phyloP scores from a whole-genome alignment of 1,139 yeast species.

The Yamadazyma diddensiae region DNA sequence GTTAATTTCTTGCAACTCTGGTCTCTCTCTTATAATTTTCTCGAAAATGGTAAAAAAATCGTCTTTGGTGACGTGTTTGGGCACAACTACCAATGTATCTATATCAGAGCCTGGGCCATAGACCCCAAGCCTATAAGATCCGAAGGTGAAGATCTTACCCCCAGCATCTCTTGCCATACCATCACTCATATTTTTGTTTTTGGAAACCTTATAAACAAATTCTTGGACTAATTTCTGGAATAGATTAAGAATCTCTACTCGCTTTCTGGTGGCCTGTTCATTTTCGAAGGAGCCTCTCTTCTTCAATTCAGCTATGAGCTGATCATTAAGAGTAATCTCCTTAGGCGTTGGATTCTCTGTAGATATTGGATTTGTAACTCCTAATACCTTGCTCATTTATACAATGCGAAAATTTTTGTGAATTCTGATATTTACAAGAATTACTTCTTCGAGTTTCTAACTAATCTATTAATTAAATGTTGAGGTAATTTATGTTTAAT shows the following conservation, averaged over 20 bases:
- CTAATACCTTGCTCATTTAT: constrained; percentile 48
- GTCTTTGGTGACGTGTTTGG: constrained; percentile 88
- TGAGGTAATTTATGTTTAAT: too few relatives aligned
- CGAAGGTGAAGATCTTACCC: constrained; percentile 92
- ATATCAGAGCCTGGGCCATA: constrained; percentile 99
- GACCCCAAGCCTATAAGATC: constrained; percentile 91
- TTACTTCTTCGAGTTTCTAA: too few relatives aligned
- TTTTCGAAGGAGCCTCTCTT: constrained; percentile 86
- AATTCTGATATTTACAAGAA: too few relatives aligned
- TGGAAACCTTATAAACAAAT: constrained; percentile 79
- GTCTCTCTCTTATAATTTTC: constrained; percentile 59
- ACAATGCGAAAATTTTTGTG: too few relatives aligned
- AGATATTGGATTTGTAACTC: constrained; percentile 91
- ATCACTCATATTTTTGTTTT: constrained; percentile 85
- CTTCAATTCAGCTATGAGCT: constrained; percentile 73
- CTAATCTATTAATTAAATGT: too few relatives aligned
- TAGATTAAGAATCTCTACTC: constrained; percentile 68
- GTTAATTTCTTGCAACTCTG: constrained; percentile 84
- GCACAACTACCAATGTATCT: constrained; percentile 92
- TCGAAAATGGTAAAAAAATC: constrained; percentile 85
- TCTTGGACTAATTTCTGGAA: constrained; percentile 73
- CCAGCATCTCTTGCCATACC: constrained; percentile 98
- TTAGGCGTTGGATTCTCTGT: constrained; percentile 77
- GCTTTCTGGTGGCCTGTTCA: constrained; percentile 72
- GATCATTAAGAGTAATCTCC: constrained; percentile 73